Evolutionary conservation across 257 asterid genomes (phyloP).

Genomic region (Mentha longifolia): DNA sequence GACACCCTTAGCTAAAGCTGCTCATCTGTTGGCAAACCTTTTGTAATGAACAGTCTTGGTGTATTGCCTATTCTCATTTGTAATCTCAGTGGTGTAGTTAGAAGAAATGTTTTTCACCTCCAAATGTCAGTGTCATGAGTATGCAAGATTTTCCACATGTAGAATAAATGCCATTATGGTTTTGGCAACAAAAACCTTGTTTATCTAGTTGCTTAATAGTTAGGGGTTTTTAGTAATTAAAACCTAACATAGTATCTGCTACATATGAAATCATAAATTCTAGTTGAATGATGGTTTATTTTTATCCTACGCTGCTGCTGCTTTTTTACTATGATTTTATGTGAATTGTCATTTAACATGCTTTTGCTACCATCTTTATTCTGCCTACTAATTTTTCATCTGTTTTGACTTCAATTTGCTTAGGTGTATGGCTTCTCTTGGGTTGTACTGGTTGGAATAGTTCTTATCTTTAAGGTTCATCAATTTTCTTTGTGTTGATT

Average conservation of each 20-base stretch:
- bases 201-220: neutral
- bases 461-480: conserved; percentile 82
- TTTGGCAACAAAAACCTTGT: neutral
- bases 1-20: conserved; percentile 9
- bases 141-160: neutral
- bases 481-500: conserved; percentile 16
- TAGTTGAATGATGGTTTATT: neutral
- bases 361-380: conserved; percentile 14
- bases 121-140: neutral
- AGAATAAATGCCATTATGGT: neutral
- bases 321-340: neutral
- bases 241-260: neutral
- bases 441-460: conserved; percentile 83
- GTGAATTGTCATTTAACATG: conserved; percentile 9
- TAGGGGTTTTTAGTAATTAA: neutral
- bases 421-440: conserved; percentile 96
- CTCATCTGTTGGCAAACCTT: conserved; percentile 19
- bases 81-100: conserved; percentile 1
- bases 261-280: neutral
- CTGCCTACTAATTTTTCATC: conserved; percentile 10
- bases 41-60: neutral
- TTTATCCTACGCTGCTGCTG: neutral
- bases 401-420: conserved; percentile 26
- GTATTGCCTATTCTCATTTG: conserved; percentile 5
- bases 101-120: conserved; percentile 1